A percentile compares a stretch with the other conserved stretches of the same genome.
phyloP scores from a whole-genome alignment of 2,329 filamentous ascomycete genomes.

The Paraconiothyrium brasiliense region DNA sequence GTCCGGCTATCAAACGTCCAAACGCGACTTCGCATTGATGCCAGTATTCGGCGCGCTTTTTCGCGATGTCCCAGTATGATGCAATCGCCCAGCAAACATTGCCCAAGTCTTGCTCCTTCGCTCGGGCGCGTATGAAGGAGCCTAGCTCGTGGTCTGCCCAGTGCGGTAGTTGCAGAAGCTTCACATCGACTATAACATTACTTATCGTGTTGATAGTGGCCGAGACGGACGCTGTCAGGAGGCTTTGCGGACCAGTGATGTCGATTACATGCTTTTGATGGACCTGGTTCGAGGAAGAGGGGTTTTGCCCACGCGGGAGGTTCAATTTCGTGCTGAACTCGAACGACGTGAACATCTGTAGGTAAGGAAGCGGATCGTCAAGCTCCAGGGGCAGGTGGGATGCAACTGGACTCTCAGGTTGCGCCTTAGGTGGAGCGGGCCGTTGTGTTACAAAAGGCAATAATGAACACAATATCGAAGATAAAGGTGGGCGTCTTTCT shows the following conservation, averaged over 20 bases:
- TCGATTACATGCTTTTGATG: slow-evolving; percentile 62
- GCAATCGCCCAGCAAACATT: slow-evolving; percentile 73
- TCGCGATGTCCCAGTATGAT: slow-evolving; percentile 71
- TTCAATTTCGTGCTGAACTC: slow-evolving; percentile 65
- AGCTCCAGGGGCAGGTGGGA: slow-evolving; percentile 73
- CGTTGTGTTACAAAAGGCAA: slow-evolving; percentile 47
- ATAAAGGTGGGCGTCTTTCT: slow-evolving; percentile 36
- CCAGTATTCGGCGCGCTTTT: slow-evolving; percentile 72
- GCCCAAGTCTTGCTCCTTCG: slow-evolving; percentile 62
- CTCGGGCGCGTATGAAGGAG: slow-evolving; percentile 58
- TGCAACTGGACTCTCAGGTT: slow-evolving; percentile 52
- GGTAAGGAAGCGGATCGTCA: slow-evolving; percentile 72
- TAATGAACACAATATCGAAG: slow-evolving; percentile 51
- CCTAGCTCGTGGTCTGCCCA: slow-evolving; percentile 68
- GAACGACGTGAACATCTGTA: slow-evolving; percentile 76
- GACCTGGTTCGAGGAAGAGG: slow-evolving; percentile 24
- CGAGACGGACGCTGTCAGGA: slow-evolving; percentile 67
- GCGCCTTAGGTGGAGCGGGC: slow-evolving; percentile 35
- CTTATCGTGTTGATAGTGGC: slow-evolving; percentile 60
- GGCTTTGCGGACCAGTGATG: slow-evolving; percentile 59
- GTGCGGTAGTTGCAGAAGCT: slow-evolving; percentile 65
- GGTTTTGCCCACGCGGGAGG: slow-evolving; percentile 29
- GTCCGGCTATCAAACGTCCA: slow-evolving; percentile 34
- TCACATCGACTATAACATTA: slow-evolving; percentile 63
- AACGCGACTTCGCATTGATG: slow-evolving; percentile 62